Base-by-base conservation (phyloP, 2,329 filamentous ascomycete species). In the Neonectria faginata region DNA sequence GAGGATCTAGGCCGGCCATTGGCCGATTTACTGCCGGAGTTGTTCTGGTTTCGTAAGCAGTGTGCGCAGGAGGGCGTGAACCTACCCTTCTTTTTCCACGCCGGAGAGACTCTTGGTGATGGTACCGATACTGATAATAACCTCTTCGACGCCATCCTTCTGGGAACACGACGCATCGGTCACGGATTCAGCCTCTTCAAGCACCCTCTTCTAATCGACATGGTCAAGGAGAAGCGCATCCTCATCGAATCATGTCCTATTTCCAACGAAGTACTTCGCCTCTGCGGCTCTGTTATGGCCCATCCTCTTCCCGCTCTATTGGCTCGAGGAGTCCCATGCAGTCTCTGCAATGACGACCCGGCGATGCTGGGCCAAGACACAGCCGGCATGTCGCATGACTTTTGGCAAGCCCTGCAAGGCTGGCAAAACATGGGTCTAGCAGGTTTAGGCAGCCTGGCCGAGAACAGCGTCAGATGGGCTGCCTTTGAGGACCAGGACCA, bases 1-100 rank as follows among this genome's bases (percentile, higher is more conserved):
- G 95, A 97, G 81, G 92, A 97, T 74, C 78, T 85, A 1, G 94
- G 94, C 1, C 87, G 92, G 12, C 86, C 93, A 0, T 86, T 97
- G 27, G 84, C 86, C 31, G 92, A 96, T 70, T 81, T 97, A 3
- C 85, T 95, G 0, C 94, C 94, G 0, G 89, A 97, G 74, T 82
- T 98, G 0, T 95, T 97, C 79, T 97, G 93, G 93, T 97, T 98
- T 85, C 90, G 90, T 68, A 94, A 95, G 78, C 88, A 91, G 72
- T 97, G 94, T 77, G 87, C 88, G 0, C 85, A 92, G 74, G 90
- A 93, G 73, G 88, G 87, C 2, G 87, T 97, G 41, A 88, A 93
- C 54, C 89, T 99, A 10, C 95, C 95, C 1, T 97, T 97, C 82
- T 97, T 97, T 83, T 97, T 98, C 82, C 94, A 97, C 77, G 94